These are phyloP conservation scores for Aegilops longissima DNA, from an alignment of 176 grass and related monocot genomes.

Conservation along the genomic window DNA sequence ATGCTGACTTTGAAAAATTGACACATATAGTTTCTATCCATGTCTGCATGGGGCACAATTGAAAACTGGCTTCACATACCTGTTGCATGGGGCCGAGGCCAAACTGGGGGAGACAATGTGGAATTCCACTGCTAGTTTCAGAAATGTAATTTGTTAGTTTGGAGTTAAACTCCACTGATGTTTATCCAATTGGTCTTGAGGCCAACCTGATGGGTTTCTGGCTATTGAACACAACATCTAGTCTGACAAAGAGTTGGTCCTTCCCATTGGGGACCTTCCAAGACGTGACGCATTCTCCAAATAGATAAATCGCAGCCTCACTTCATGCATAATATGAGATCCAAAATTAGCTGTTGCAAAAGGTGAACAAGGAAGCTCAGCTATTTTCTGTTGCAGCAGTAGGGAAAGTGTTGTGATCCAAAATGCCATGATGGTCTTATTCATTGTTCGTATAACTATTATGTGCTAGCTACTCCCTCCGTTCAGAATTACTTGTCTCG, in stretches of 20 bases:
- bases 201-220: too few relatives aligned
- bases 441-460: too few relatives aligned
- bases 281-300: conserved; percentile 81
- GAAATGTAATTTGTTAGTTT: too few relatives aligned
- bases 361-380: background rate
- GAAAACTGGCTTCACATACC: conserved; percentile 38
- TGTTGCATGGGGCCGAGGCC: conserved; percentile 32
- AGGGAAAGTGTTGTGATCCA: background rate
- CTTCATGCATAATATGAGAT: conserved; percentile 41
- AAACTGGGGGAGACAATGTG: too few relatives aligned
- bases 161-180: too few relatives aligned
- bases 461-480: background rate
- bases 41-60: background rate
- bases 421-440: background rate
- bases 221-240: too few relatives aligned
- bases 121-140: too few relatives aligned
- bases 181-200: too few relatives aligned
- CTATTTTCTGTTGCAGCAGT: background rate
- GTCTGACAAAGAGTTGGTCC: conserved; percentile 49
- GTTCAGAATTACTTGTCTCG: too few relatives aligned
- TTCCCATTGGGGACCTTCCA: conserved; percentile 42
- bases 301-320: conserved; percentile 88
- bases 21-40: too few relatives aligned
- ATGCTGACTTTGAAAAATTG: too few relatives aligned
- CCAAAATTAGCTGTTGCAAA: conserved; percentile 21